These are phyloP conservation scores for Salinomyces thailandicus DNA, from an alignment of 2,329 filamentous ascomycete species.

Conservation along the genomic window DNA sequence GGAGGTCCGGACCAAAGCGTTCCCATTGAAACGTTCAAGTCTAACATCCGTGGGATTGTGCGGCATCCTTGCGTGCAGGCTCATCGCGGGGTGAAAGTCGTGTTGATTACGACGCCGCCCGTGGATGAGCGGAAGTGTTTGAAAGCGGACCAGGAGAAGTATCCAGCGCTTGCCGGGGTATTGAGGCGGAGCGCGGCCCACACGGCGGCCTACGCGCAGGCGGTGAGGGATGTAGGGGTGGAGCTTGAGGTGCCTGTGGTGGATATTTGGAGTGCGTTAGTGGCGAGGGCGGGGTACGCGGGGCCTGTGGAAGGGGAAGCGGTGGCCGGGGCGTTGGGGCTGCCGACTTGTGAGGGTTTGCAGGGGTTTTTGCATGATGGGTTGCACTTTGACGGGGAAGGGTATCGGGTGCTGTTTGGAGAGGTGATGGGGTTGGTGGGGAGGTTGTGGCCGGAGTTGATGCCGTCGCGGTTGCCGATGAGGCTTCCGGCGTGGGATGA, in stretches of 20 bases:
- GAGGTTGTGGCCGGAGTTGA: constrained; percentile 44
- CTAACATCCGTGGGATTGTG: constrained; percentile 62
- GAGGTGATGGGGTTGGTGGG: constrained; percentile 44
- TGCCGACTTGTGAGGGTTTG: constrained; percentile 47
- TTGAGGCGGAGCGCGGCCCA: constrained; percentile 46
- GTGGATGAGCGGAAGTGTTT: constrained; percentile 17
- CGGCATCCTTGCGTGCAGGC: constrained; percentile 57
- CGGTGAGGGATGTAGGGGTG: constrained; percentile 52
- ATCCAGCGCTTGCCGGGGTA: constrained; percentile 5
- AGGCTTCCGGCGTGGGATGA: constrained; percentile 46
- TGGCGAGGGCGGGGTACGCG: constrained; percentile 50
- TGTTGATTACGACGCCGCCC: constrained; percentile 75
- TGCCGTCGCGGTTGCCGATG: constrained; percentile 41
- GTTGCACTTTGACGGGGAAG: constrained; percentile 47
- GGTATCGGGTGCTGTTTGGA: constrained; percentile 46
- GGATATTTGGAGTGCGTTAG: constrained; percentile 71
- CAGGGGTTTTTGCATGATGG: constrained; percentile 42
- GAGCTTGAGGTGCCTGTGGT: constrained; percentile 52
- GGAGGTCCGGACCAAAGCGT: constrained; percentile 60
- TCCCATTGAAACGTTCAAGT: constrained; percentile 61
- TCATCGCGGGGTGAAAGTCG: constrained; percentile 53
- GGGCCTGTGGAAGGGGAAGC: not conserved
- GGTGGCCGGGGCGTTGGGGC: constrained; percentile 5
- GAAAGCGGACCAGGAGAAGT: constrained; percentile 9
- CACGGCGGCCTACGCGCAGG: constrained; percentile 55